Conservation (phyloP, 2,329 filamentous ascomycete genomes). For the Fusarium sororula region DNA sequence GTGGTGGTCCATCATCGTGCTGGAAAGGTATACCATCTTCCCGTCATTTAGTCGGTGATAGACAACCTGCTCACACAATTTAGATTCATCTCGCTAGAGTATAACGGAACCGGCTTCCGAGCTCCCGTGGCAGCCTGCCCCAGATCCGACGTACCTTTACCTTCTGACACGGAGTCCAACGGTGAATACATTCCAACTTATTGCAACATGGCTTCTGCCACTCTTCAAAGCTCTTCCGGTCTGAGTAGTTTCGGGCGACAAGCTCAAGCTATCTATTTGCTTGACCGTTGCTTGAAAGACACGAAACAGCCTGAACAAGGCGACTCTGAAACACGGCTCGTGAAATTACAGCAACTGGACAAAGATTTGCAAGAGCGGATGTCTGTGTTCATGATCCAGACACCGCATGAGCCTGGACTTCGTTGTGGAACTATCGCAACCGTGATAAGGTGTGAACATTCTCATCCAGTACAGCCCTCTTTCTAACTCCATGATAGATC, state of each 20-base stretch:
- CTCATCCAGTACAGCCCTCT: rapidly evolving
- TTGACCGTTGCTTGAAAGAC: rapidly evolving
- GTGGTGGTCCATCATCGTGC: not conserved
- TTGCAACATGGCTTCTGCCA: not conserved
- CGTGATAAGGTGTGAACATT: rapidly evolving
- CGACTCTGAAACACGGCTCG: rapidly evolving
- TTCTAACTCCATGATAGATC: not conserved
- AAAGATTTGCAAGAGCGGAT: not conserved
- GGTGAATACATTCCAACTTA: not conserved
- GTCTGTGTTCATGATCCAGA: not conserved
- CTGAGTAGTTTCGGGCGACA: not conserved
- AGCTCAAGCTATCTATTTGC: not conserved
- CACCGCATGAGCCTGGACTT: rapidly evolving
- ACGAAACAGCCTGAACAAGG: rapidly evolving
- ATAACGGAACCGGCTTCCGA: rapidly evolving
- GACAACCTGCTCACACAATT: rapidly evolving
- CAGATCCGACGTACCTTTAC: not conserved
- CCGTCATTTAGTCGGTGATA: rapidly evolving
- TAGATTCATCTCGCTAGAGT: not conserved
- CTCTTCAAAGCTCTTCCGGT: not conserved
- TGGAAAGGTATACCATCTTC: not conserved
- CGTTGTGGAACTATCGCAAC: not conserved
- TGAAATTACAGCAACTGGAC: rapidly evolving
- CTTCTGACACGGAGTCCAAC: not conserved
- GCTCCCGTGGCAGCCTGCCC: not conserved